A percentile compares a stretch with the other conserved stretches of the same genome.
These are phyloP conservation scores for Pistacia integerrima DNA, from an alignment of 345 rosid species.

Conservation along the genomic window DNA sequence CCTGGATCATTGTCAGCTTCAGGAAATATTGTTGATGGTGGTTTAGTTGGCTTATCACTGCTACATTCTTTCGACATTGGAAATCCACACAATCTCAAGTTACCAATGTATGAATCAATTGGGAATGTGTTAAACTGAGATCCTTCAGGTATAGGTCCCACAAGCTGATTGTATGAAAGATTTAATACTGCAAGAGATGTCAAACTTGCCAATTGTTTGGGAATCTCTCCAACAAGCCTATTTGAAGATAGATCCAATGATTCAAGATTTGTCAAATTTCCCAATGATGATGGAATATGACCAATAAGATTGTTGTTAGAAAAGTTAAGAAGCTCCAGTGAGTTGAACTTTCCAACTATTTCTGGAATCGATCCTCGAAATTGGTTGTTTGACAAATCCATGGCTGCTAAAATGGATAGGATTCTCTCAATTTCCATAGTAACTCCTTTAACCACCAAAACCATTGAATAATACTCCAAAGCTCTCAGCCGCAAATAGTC, in stretches of 20 bases:
- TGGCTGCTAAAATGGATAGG: not conserved
- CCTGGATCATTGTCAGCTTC: too few relatives aligned
- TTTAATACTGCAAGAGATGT: not conserved
- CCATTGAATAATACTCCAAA: not conserved
- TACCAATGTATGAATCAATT: constrained; percentile 2
- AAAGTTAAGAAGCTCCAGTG: too few relatives aligned
- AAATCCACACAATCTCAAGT: constrained; percentile 1
- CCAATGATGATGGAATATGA: constrained; percentile 6
- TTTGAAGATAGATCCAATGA: too few relatives aligned
- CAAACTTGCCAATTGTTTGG: not conserved
- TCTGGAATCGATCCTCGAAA: too few relatives aligned
- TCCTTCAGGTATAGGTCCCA: constrained; percentile 3
- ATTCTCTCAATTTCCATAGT: not conserved
- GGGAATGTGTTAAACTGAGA: not conserved
- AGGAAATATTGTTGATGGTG: too few relatives aligned
- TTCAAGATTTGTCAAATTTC: constrained; percentile 7
- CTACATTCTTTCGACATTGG: not conserved
- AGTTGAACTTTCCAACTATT: too few relatives aligned
- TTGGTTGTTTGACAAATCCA: too few relatives aligned
- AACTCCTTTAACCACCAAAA: not conserved
- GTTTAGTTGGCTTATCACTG: not conserved
- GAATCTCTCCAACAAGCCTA: too few relatives aligned
- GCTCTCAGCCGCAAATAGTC: too few relatives aligned
- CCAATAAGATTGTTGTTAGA: not conserved
- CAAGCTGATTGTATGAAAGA: constrained; percentile 1